phyloP scores from a whole-genome alignment of 1,284 basidiomycete species.

The Amylostereum areolatum region DNA sequence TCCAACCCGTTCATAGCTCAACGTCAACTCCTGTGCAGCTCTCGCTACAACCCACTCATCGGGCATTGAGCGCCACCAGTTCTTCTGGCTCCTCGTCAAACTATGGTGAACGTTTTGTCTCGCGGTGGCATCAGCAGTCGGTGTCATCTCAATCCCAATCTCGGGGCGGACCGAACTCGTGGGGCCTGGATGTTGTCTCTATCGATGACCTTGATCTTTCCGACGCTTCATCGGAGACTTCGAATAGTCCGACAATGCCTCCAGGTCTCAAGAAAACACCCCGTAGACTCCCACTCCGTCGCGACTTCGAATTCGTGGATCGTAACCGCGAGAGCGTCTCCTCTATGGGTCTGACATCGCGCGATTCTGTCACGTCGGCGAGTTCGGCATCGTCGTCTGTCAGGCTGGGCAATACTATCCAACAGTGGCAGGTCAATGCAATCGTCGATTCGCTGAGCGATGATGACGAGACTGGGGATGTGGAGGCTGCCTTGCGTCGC shows the following conservation, averaged over 20 bases:
- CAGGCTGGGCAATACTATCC: slow-evolving; percentile 48
- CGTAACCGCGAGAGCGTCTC: slow-evolving; percentile 64
- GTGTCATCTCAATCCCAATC: slow-evolving; percentile 27
- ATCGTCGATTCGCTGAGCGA: slow-evolving; percentile 72
- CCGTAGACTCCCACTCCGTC: slow-evolving; percentile 59
- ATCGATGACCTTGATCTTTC: slow-evolving; percentile 72
- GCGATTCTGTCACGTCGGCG: slow-evolving; percentile 44
- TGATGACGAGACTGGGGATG: slow-evolving; percentile 69
- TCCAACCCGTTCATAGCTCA: background rate
- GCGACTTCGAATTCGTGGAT: slow-evolving; percentile 73
- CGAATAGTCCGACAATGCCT: slow-evolving; percentile 28
- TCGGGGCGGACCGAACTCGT: slow-evolving; percentile 19
- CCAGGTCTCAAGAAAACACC: slow-evolving; percentile 51
- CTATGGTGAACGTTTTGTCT: slow-evolving; percentile 10
- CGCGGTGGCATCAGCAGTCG: slow-evolving; percentile 2
- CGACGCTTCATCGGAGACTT: slow-evolving; percentile 54
- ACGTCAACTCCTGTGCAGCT: background rate
- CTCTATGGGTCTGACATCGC: slow-evolving; percentile 65
- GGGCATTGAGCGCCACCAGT: slow-evolving; percentile 35
- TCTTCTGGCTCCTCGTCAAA: slow-evolving; percentile 46
- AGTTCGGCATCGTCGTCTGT: slow-evolving; percentile 40
- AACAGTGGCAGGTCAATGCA: slow-evolving; percentile 77
- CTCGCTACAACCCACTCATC: slow-evolving; percentile 4
- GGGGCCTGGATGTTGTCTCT: slow-evolving; percentile 63
- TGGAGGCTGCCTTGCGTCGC: slow-evolving; percentile 70